A percentile compares a stretch with the other conserved stretches of the same genome.
Conservation (phyloP, 2,329 filamentous ascomycete genomes). For the Pyrenophora seminiperda region DNA sequence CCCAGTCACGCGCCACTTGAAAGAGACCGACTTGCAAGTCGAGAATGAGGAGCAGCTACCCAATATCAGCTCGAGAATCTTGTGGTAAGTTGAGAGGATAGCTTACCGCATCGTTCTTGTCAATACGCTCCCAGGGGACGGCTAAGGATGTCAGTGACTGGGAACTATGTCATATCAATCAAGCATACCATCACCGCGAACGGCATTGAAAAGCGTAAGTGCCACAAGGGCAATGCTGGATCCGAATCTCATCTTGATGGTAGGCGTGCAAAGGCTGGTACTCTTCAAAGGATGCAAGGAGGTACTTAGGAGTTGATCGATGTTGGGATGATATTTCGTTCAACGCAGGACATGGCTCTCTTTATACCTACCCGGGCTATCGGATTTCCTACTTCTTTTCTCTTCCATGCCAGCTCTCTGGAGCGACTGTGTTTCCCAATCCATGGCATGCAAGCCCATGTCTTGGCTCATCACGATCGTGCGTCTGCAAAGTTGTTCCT, state of each 20-base stretch:
- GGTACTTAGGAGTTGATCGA: conserved; percentile 17
- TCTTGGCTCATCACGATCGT: conserved; percentile 1
- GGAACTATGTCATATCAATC: not conserved
- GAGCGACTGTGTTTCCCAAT: not conserved
- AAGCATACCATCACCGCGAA: conserved; percentile 38
- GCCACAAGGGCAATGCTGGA: conserved; percentile 35
- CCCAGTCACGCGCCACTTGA: conserved; percentile 67
- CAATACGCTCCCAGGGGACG: conserved; percentile 49
- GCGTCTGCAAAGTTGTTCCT: conserved; percentile 2
- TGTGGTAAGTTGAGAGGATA: not conserved
- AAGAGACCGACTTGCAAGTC: conserved; percentile 67
- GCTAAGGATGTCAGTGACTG: conserved; percentile 34
- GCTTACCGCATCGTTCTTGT: conserved; percentile 49
- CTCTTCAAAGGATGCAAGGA: conserved; percentile 7
- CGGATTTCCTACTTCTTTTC: not conserved
- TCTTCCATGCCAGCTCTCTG: not conserved
- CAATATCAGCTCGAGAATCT: not conserved
- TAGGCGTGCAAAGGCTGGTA: not conserved
- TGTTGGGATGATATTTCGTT: conserved; percentile 20
- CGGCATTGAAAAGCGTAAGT: conserved; percentile 36
- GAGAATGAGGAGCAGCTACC: conserved; percentile 61
- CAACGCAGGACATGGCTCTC: conserved; percentile 13
- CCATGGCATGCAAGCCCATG: not conserved
- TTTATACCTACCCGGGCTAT: conserved; percentile 30
- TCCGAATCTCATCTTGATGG: conserved; percentile 40